A percentile compares a stretch with the other conserved stretches of the same genome.
phyloP scores from a whole-genome alignment of 257 asterid genomes.

The Cruciata laevipes region DNA sequence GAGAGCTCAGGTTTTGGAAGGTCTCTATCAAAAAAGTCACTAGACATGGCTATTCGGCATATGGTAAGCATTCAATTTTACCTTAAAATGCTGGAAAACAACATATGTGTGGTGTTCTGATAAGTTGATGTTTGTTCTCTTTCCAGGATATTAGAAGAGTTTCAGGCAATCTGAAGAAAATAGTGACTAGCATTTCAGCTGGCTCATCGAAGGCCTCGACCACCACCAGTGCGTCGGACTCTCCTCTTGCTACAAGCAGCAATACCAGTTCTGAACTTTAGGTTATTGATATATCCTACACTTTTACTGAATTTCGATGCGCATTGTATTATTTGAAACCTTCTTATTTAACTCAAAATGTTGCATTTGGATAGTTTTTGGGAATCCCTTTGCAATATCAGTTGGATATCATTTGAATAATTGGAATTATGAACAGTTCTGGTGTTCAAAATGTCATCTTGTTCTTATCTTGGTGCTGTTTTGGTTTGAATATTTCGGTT shows the following conservation, averaged over 20 bases:
- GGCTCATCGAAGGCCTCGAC: slow-evolving; percentile 27
- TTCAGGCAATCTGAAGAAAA: slow-evolving; percentile 26
- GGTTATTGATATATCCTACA: neutral
- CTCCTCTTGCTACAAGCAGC: slow-evolving; percentile 48
- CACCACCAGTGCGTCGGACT: slow-evolving; percentile 27
- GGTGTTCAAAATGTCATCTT: neutral
- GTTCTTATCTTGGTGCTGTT: neutral
- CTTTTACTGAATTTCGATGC: neutral
- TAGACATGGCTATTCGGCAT: slow-evolving; percentile 90
- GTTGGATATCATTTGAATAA: neutral
- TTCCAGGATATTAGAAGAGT: slow-evolving; percentile 62
- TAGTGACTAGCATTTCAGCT: slow-evolving; percentile 24
- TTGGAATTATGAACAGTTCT: neutral
- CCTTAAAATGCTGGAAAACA: neutral
- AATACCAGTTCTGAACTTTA: slow-evolving; percentile 31
- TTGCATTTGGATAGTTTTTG: slow-evolving; percentile 61
- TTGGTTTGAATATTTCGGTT: neutral
- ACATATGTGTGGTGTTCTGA: neutral
- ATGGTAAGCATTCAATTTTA: slow-evolving; percentile 42
- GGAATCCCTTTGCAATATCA: slow-evolving; percentile 57
- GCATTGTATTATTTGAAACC: neutral
- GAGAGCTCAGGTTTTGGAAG: slow-evolving; percentile 71
- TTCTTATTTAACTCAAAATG: slow-evolving; percentile 5
- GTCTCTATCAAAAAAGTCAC: slow-evolving; percentile 66
- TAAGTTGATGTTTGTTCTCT: slow-evolving; percentile 3